Evolutionary conservation across 2,329 filamentous ascomycete genomes (phyloP).

Genomic region (Pseudogymnoascus sp.): DNA sequence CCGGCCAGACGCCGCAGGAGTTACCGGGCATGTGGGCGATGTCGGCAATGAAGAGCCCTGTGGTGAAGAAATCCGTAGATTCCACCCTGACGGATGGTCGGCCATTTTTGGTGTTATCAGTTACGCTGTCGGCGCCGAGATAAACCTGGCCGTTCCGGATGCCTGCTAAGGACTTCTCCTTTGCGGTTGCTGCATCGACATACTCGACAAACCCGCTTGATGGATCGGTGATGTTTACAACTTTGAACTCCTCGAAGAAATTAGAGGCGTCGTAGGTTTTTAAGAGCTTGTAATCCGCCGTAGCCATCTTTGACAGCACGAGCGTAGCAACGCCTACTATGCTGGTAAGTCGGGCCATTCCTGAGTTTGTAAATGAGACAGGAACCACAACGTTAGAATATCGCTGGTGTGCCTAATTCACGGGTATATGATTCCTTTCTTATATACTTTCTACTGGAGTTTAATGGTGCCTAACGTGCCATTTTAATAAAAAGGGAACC

Average conservation of each 20-base stretch:
- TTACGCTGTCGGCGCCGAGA: constrained; percentile 39
- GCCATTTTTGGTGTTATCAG: constrained; percentile 33
- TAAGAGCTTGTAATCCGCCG: neutral
- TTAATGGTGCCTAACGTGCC: neutral
- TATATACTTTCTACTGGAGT: neutral
- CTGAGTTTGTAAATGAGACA: neutral
- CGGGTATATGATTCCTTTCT: neutral
- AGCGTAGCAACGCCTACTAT: neutral
- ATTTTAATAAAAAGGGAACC: neutral
- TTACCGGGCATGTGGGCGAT: constrained; percentile 48
- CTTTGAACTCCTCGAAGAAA: constrained; percentile 39
- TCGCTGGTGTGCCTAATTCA: neutral
- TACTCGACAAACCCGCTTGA: constrained; percentile 39
- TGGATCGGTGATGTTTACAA: constrained; percentile 36
- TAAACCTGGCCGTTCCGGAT: neutral
- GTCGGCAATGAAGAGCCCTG: constrained; percentile 50
- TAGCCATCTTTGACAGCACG: neutral
- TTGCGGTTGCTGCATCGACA: constrained; percentile 21
- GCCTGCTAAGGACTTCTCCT: neutral
- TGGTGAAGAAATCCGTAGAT: constrained; percentile 44
- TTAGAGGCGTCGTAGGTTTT: constrained; percentile 10
- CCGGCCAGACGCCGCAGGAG: constrained; percentile 44
- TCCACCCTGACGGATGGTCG: constrained; percentile 43
- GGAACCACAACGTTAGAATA: neutral
- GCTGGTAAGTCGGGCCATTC: neutral